These are phyloP conservation scores for Solanum chacoense DNA, from an alignment of 305 asterid genomes.

Conservation along the genomic window DNA sequence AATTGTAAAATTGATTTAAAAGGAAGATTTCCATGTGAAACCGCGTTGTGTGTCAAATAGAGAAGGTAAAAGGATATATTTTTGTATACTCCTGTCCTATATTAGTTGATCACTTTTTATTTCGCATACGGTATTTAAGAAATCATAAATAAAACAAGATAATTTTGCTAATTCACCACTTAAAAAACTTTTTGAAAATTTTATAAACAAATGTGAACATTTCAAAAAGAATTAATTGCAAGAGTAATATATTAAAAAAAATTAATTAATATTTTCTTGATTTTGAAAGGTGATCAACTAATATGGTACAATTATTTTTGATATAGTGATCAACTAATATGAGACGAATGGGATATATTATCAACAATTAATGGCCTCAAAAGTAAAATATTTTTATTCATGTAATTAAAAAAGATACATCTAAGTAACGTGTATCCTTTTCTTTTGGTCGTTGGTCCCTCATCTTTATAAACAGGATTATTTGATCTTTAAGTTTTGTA, in stretches of 20 bases:
- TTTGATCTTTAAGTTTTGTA: background rate
- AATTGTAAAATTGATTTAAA: background rate
- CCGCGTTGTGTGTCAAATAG: background rate
- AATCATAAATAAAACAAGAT: no score
- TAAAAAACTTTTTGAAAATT: no score
- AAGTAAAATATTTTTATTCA: background rate
- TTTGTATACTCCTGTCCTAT: background rate
- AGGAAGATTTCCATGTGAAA: background rate
- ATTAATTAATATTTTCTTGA: no score
- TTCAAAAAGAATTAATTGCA: no score
- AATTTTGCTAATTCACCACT: no score
- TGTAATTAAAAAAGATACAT: background rate
- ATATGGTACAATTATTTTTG: no score
- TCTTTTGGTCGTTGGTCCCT: background rate
- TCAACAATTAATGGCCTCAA: background rate
- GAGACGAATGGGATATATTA: background rate
- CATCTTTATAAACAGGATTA: background rate
- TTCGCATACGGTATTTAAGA: background rate
- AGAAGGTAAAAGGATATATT: background rate
- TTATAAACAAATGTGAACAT: no score
- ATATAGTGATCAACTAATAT: no score
- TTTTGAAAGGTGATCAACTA: no score
- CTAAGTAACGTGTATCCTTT: background rate
- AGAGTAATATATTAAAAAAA: background rate
- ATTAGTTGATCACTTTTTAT: no score